Conservation (phyloP, 495 filamentous ascomycete genomes). For the Podospora anserina region DNA sequence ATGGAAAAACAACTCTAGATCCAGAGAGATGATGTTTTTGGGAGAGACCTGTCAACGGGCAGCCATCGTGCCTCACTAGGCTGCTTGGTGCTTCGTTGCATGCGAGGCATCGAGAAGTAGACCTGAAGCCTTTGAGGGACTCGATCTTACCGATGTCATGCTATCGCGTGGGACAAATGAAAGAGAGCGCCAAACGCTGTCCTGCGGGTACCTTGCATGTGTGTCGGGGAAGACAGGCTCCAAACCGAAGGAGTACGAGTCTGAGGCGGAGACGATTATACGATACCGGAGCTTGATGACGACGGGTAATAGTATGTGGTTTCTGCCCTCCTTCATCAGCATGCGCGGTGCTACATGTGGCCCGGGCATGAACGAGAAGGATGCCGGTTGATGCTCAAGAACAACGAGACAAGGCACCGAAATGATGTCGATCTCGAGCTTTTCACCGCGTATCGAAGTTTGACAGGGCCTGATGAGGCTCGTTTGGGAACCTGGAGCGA, state of each 20-base stretch:
- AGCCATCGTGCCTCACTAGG: slow-evolving; percentile 18
- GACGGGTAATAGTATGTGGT: slow-evolving; percentile 5
- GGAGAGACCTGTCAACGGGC: slow-evolving; percentile 19
- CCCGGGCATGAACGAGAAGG: too few species aligned
- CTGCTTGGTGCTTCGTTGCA: slow-evolving; percentile 8
- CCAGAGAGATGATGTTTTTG: slow-evolving; percentile 22
- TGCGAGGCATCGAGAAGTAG: slow-evolving; percentile 13
- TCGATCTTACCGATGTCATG: neutral
- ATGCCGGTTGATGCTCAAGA: too few species aligned
- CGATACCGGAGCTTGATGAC: neutral
- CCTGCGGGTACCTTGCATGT: slow-evolving; percentile 18
- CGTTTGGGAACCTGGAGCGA: too few species aligned
- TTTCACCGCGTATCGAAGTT: too few species aligned
- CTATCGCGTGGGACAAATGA: slow-evolving; percentile 2
- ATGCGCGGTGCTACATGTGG: neutral
- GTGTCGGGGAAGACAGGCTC: slow-evolving; percentile 18
- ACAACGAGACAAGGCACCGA: too few species aligned
- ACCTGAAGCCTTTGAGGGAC: neutral
- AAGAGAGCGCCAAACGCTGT: slow-evolving; percentile 6
- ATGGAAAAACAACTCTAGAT: slow-evolving; percentile 17
- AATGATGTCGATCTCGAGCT: too few species aligned
- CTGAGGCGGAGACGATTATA: neutral
- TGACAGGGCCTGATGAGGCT: too few species aligned
- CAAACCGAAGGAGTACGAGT: slow-evolving; percentile 23
- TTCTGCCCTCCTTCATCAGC: neutral